Percentiles rank a stretch among this genome's conserved stretches.
Conservation (phyloP, 352 stramenopile genomes). For the Phytopythium vexans region DNA sequence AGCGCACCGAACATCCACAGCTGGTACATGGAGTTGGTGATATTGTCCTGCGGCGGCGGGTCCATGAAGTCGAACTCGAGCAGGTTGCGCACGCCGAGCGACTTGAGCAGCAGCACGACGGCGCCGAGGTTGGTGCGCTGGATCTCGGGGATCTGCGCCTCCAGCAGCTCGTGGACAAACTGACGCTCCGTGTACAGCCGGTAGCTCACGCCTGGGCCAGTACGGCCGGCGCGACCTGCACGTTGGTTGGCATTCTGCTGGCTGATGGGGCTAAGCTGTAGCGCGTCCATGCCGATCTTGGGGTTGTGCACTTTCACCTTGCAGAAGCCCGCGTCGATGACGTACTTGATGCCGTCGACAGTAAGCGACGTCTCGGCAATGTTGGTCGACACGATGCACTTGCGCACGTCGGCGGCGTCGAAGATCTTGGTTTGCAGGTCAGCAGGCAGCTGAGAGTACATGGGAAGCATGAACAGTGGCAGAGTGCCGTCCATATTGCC, state of each 20-base stretch:
- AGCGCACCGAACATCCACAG: conserved; percentile 98
- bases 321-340: conserved; percentile 97
- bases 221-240: conserved; percentile 92
- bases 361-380: conserved; percentile 97
- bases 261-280: conserved; percentile 95
- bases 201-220: conserved; percentile 90
- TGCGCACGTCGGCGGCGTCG: conserved; percentile 92
- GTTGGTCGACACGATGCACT: conserved; percentile 98
- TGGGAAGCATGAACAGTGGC: conserved; percentile 97
- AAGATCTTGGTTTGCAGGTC: conserved; percentile 99
- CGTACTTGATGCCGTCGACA: conserved; percentile 97
- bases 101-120: conserved; percentile 98
- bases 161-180: conserved; percentile 96
- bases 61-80: conserved; percentile 99
- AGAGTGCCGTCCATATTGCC: conserved; percentile 85
- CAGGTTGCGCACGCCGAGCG: conserved; percentile 93
- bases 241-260: conserved; percentile 98
- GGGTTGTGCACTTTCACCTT: conserved; percentile 99
- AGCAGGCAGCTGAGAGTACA: conserved; percentile 98
- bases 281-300: conserved; percentile 98
- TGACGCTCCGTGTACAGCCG: conserved; percentile 97
- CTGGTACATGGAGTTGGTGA: conserved; percentile 98
- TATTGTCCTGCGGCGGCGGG: conserved; percentile 95
- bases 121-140: conserved; percentile 98
- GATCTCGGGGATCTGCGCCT: conserved; percentile 97